Evolutionary conservation across 176 grass and related monocot species (phyloP), one percentile per base, ranked within the genome.

Genomic region (Microstegium vimineum): DNA sequence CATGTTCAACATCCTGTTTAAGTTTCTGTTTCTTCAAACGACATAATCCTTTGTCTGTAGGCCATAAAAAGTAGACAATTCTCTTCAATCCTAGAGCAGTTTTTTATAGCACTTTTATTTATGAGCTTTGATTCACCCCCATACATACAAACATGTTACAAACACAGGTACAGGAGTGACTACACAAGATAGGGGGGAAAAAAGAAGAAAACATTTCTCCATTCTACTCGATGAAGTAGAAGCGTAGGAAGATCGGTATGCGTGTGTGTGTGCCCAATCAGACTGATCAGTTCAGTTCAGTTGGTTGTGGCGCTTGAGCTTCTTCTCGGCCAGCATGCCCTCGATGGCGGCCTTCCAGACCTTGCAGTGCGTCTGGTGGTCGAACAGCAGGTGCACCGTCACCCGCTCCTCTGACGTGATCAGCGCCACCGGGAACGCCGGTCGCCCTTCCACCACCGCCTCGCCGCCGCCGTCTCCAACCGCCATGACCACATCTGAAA

Each of bases 281-380:
- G 22, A 32, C 35, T 27, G 34, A 63, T 6, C 14, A 32, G n/a
- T n/a, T 59, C 35, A 18, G 15, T 6, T 69, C 30, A 56, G 22
- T 38, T 69, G 8, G 14, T 54, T 66, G 0, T 13, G n/a, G 15
- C 77, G 76, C 57, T 82, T 92, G 37, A 90, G 79, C 64, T 57
- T 62, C 3, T 64, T 47, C 10, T 79, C 75, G 17, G 86, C 92
- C 12, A 94, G 54, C 63, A 97, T 83, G 70, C 76, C 66, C 14
- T 77, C 87, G 38, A 97, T 89, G 76, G 87, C 82, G 47, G 90
- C 89, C 51, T 82, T 94, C 92, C 94, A 97, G 61, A 91, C 59
- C 87, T 89, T 97, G 66, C 82, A 92, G 75, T 83, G 88, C 77
- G 35, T 94, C 69, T 89, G 85, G 81, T 90, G 81, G 33, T 94